Evolutionary conservation across 257 asterid species (phyloP), one percentile per base, ranked within the genome.

Genomic region (Jaltomata sinuosa): DNA sequence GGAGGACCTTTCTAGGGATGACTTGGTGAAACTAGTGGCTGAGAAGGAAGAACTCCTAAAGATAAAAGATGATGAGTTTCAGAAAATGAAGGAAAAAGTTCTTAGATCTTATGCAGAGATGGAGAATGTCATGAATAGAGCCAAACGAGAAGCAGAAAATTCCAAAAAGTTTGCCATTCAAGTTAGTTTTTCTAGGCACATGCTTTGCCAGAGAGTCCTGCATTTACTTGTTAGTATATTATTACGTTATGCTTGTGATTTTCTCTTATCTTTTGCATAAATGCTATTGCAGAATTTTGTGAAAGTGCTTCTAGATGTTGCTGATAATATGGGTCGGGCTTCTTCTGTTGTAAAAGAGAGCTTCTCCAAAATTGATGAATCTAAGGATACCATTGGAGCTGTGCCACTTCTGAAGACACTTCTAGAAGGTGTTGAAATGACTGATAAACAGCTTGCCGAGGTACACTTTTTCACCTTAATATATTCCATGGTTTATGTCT

Each of bases 371-470:
- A 88, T 95, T 50, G 97, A 97, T 84, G 81, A 89, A 54, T 87
- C 97, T 79, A 84, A 87, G 80, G 97, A 93, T 84, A 87, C 91
- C 47, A 87, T 89, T 78, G 99, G 96, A 85, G 92, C 98, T 84
- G 93, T 90, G 82, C 93, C 91, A 55, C 99, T 94, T 82, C 93
- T 97, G 78, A 97, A 88, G 87, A 90, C 93, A 53, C 99, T 97
- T 80, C 92, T 97, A 19, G 95, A 93, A 88, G 99, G 99, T 87
- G 99, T 97, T 84, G 99, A 95, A 86, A 95, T 97, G 99, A 97
- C 99, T 62, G 99, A 97, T 52, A 95, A 95, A 82, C 99, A 97
- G 89, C 93, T 97, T 34, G 64, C 87, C n/a, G 99, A 93, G 99
- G 99, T 97, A 32, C 82, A 53, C 25, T 19, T 62, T 32, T 34